Evolutionary conservation across 352 stramenopile species (phyloP).

Genomic region (Globisporangium radiosum): DNA sequence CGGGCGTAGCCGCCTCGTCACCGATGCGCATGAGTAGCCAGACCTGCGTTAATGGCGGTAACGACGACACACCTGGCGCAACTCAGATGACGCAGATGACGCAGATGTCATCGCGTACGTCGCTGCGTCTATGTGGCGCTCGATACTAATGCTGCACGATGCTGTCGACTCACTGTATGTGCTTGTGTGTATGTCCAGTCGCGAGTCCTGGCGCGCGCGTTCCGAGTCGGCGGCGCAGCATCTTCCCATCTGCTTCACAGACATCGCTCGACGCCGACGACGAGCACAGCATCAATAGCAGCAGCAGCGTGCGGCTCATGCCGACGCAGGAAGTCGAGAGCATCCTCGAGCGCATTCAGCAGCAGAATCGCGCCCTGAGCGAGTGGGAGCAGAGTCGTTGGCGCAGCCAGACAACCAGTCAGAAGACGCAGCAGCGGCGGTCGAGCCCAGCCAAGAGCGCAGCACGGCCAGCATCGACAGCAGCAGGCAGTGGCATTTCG

Average conservation of each 20-base stretch:
- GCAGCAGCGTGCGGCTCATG: slow-evolving; percentile 17
- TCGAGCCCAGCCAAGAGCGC: not conserved
- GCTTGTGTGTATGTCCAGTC: not conserved
- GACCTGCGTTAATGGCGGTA: too few relatives aligned
- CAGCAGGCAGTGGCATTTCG: slow-evolving; percentile 1
- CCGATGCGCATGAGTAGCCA: not conserved
- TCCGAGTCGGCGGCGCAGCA: slow-evolving; percentile 6
- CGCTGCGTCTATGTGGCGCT: too few relatives aligned
- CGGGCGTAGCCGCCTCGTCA: slow-evolving; percentile 4
- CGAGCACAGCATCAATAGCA: slow-evolving; percentile 6
- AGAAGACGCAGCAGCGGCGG: slow-evolving; percentile 6
- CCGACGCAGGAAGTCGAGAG: slow-evolving; percentile 44
- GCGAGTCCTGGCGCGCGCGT: not conserved
- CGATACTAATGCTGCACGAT: not conserved
- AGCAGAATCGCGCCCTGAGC: slow-evolving; percentile 37
- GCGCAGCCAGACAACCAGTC: not conserved
- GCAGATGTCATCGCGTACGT: not conserved
- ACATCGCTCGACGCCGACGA: not conserved
- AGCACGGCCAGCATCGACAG: not conserved
- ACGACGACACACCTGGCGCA: not conserved
- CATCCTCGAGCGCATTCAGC: slow-evolving; percentile 42
- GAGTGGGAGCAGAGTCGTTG: slow-evolving; percentile 34
- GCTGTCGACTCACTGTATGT: not conserved
- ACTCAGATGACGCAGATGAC: slow-evolving; percentile 16
- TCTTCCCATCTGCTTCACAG: slow-evolving; percentile 3